phyloP scores from a whole-genome alignment of 768 basidiomycete genomes.

The Gelatoporia subvermispora region DNA sequence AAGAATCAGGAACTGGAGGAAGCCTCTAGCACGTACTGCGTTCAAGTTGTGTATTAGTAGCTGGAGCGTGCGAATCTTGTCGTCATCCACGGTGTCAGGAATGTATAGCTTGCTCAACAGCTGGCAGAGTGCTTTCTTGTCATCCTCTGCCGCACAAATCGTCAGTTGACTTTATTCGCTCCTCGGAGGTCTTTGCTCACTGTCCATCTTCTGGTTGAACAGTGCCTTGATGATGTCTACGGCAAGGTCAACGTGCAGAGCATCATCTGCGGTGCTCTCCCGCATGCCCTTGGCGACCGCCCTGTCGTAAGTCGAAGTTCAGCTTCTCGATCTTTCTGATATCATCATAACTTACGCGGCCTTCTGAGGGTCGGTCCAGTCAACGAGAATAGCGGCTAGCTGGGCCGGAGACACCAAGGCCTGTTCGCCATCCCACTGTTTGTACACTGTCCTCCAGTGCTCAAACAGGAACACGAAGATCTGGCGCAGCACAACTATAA shows the following conservation, averaged over 20 bases:
- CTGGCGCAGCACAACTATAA: constrained; percentile 30
- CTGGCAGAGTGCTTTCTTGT: constrained; percentile 44
- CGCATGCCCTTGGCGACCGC: constrained; percentile 33
- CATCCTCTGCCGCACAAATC: constrained; percentile 31
- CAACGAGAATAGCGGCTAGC: constrained; percentile 73
- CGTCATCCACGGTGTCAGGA: constrained; percentile 66
- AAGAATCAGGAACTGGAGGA: not conserved
- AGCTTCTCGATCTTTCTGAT: constrained; percentile 6
- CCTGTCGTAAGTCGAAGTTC: not conserved
- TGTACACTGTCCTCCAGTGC: constrained; percentile 50
- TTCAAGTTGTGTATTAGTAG: constrained; percentile 56
- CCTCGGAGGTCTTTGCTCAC: constrained; percentile 33
- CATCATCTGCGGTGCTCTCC: constrained; percentile 33
- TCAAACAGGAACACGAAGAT: constrained; percentile 69
- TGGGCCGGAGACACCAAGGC: constrained; percentile 71
- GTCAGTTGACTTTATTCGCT: not conserved
- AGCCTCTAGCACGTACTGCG: constrained; percentile 36
- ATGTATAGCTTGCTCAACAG: constrained; percentile 51
- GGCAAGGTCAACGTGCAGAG: constrained; percentile 54
- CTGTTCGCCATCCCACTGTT: constrained; percentile 65
- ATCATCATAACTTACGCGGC: constrained; percentile 38
- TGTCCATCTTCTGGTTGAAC: constrained; percentile 45
- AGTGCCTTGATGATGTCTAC: constrained; percentile 43
- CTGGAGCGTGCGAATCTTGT: constrained; percentile 59
- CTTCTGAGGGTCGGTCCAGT: constrained; percentile 86